Evolutionary conservation across 2,329 filamentous ascomycete species (phyloP), one percentile per base, ranked within the genome.

Genomic region (Pseudocercospora musae): DNA sequence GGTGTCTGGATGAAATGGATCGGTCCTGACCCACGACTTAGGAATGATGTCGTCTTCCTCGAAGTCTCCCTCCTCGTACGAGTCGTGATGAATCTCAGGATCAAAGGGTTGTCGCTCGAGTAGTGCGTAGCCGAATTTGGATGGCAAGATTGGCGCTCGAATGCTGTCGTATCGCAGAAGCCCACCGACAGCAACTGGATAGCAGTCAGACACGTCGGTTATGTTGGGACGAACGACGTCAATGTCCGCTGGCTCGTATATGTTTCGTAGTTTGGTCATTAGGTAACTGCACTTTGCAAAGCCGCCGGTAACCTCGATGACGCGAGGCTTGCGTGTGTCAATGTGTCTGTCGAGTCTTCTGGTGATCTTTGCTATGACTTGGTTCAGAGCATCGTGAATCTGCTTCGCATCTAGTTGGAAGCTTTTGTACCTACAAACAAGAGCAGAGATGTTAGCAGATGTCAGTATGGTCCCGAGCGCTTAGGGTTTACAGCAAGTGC

Each of bases 231-330:
- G 46, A 5, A 63, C 40, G 4, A 67, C 60, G 0, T 25, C 15
- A 20, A 53, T 60, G 10, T 49, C 57, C 1, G 54, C 10, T 18
- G 54, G n/a, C 21, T 58, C 29, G 42, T 60, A 67, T 11, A 27
- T 44, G 7, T 37, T 7, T 1, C 48, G 52, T 9, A 67, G 7
- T 13, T 23, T 37, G 10, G 54, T 40, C 59, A 62, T 65, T 15
- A 65, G 23, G 23, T 67, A 66, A 2, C 18, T 8, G 25, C 46
- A 53, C 15, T 59, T 65, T 1, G 63, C 57, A 11, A 66, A 62
- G 1, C 63, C 65, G 4, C 65, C 63, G 0, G 60, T 64, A 1
- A 65, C 21, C 6, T 29, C 21, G n/a, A 67, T 65, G 7, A 65
- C 21, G 3, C 37, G 58, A 23, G 2, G 60, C 59, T 21, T 18